Evolutionary conservation across 257 asterid genomes (phyloP), one percentile per base, ranked within the genome.

Genomic region (Paraleonurus japonicus): DNA sequence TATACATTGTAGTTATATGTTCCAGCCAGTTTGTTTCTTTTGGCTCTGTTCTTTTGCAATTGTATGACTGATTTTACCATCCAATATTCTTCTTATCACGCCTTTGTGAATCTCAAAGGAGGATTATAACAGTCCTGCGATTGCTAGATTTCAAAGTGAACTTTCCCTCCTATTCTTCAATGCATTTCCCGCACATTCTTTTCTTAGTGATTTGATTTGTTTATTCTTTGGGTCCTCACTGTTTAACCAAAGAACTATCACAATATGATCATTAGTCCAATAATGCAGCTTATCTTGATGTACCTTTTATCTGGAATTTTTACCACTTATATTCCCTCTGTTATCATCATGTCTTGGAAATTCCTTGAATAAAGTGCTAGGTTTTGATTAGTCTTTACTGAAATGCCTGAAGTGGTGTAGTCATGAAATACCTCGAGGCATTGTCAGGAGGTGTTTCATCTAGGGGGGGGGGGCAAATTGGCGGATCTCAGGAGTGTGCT

Each of bases 91-190:
- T 57, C 70, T 70, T 47, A 32, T 45, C 63, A 35, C 16, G 47
- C 72, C 27, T 48, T 45, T 17, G 27, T 17, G 19, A 65, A 55
- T 24, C 23, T 5, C 53, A 64, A 69, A 67, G 43, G 65, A n/a
- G 30, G 47, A 51, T 59, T 59, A 26, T 78, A 39, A 57, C 53
- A 16, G 28, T 68, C 59, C 51, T 74, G 67, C 39, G 30, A 35
- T 32, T 45, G 47, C 35, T 33, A 60, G 75, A 22, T 75, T 43
- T 61, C 62, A n/a, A 68, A 28, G 10, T 50, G 23, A 65, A 72
- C 13, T 37, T 22, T 39, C 72, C 9, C 48, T 60, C 61, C 5
- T 26, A 51, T 71, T 43, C 24, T 60, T 43, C 48, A 51, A 32
- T 61, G 66, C 47, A 7, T 16, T 61, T 30, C 12, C 47, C 8